A percentile compares a stretch with the other conserved stretches of the same genome.
These are phyloP conservation scores for Niebla homalea DNA, from an alignment of 495 filamentous ascomycete species.

Conservation along the genomic window DNA sequence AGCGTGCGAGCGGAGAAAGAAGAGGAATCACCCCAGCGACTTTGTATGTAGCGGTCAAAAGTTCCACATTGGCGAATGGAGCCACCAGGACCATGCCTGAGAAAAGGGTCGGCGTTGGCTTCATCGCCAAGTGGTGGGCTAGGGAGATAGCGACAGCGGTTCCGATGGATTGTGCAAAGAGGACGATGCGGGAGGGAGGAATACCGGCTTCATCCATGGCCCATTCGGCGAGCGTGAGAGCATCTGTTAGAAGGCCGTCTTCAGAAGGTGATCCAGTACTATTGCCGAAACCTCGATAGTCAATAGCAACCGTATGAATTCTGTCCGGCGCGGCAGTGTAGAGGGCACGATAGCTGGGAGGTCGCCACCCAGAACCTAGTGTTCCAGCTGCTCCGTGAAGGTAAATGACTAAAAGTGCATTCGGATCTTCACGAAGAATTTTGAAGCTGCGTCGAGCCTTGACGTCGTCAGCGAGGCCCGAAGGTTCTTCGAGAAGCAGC, in stretches of 20 bases:
- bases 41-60: slow-evolving; percentile 32
- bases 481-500: slow-evolving; percentile 33
- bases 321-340: slow-evolving; percentile 41
- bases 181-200: slow-evolving; percentile 50
- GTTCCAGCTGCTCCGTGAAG: slow-evolving; percentile 46
- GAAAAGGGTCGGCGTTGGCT: slow-evolving; percentile 14
- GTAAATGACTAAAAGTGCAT: slow-evolving; percentile 46
- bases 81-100: slow-evolving; percentile 27
- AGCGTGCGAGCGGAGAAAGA: slow-evolving; percentile 27
- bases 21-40: slow-evolving; percentile 32
- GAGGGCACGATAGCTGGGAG: slow-evolving; percentile 48
- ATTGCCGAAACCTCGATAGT: slow-evolving; percentile 70
- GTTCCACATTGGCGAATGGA: slow-evolving; percentile 31
- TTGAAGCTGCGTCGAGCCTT: slow-evolving; percentile 41
- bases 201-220: slow-evolving; percentile 49
- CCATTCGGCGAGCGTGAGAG: slow-evolving; percentile 49
- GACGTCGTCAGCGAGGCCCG: slow-evolving; percentile 40
- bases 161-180: slow-evolving; percentile 66
- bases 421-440: slow-evolving; percentile 48
- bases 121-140: slow-evolving; percentile 41
- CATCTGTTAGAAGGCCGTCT: slow-evolving; percentile 55
- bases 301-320: slow-evolving; percentile 52
- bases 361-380: slow-evolving; percentile 47
- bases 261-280: slow-evolving; percentile 61
- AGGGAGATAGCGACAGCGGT: slow-evolving; percentile 59